phyloP scores from a whole-genome alignment of 2,329 filamentous ascomycete species.

The Fusarium ambrosium region DNA sequence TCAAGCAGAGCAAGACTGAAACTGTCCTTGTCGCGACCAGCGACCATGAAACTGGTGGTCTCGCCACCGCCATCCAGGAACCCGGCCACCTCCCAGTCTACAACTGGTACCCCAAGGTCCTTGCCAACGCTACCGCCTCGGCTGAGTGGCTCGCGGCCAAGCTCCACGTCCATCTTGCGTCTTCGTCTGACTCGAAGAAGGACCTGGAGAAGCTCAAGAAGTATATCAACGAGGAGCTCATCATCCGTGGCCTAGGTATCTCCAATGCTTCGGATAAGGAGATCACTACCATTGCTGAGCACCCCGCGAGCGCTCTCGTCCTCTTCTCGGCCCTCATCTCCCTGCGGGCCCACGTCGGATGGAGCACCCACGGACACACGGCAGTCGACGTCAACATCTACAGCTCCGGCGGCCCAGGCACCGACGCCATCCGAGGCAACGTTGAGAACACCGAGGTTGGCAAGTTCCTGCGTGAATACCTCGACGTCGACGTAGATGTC shows the following conservation, averaged over 20 bases:
- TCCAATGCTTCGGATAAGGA: conserved; percentile 79
- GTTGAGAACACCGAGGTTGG: conserved; percentile 96
- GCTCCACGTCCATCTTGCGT: conserved; percentile 71
- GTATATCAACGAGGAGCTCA: conserved; percentile 78
- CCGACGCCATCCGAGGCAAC: conserved; percentile 80
- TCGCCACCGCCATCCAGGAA: conserved; percentile 81
- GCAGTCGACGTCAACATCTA: conserved; percentile 98
- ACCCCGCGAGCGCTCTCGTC: conserved; percentile 66
- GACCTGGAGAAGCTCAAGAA: conserved; percentile 61
- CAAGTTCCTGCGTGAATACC: conserved; percentile 81
- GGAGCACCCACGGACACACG: conserved; percentile 93
- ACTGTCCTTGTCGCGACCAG: conserved; percentile 90
- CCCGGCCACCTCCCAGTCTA: conserved; percentile 68
- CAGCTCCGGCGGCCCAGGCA: conserved; percentile 76
- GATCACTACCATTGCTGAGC: conserved; percentile 73
- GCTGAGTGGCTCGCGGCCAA: conserved; percentile 77
- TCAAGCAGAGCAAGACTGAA: conserved; percentile 78
- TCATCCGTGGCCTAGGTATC: conserved; percentile 82
- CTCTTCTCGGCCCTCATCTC: conserved; percentile 89
- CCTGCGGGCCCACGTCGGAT: conserved; percentile 88
- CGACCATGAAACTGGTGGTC: conserved; percentile 95
- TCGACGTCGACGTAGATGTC: conserved; percentile 81
- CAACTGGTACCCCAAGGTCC: conserved; percentile 84
- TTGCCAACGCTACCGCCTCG: conserved; percentile 82
- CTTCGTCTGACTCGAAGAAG: conserved; percentile 49